Base-by-base conservation (phyloP, 805 yeast species). In the Candida suzukii region DNA sequence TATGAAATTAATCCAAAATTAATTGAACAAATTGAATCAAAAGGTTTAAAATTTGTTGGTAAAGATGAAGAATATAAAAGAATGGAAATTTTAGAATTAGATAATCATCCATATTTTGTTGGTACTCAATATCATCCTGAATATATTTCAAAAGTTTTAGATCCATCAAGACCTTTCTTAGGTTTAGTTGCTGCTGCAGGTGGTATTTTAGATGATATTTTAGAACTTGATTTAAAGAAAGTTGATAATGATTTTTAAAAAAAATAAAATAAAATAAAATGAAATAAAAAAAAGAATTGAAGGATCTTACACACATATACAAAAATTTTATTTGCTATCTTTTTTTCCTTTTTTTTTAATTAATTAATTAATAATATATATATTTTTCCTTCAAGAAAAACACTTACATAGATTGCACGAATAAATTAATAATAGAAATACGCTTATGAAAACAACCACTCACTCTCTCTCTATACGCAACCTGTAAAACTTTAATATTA, bases 81-180 rank as follows among this genome's bases (percentile, higher is more conserved):
- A 72, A 93, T 95, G 95, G 98, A 93, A 68, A 81, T 88, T 40
- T 71, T 87, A 41, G 99, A 93, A 66, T 70, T 88, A 53, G 76
- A 80, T 47, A 79, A 76, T 59, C 97, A 90, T 65, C 93, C 93
- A 56, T 93, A 82, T 69, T 90, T 67, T 57, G 95, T 88, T 53
- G 99, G 91, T 49, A 85, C 97, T 27, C 99, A 93, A 72, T 93
- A 90, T 69, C 99, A 93, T 63, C 99, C 99, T 27, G 99, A 93
- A 70, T 93, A 93, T 64, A 74, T 90, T 51, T 88, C 98, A 38
- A 88, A 95, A 67, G 99, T 95, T 22, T 75, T 93, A 60, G 95
- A 88, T 54, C 99, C 99, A 41, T 90, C 97, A 22, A 78, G 85
- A 63, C 99, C 99, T 41, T 87, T 93, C 70, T 74, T 93, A 60